Evolutionary conservation across 129 eudicot genomes (phyloP).

Genomic region (Flaveria bidentis): DNA sequence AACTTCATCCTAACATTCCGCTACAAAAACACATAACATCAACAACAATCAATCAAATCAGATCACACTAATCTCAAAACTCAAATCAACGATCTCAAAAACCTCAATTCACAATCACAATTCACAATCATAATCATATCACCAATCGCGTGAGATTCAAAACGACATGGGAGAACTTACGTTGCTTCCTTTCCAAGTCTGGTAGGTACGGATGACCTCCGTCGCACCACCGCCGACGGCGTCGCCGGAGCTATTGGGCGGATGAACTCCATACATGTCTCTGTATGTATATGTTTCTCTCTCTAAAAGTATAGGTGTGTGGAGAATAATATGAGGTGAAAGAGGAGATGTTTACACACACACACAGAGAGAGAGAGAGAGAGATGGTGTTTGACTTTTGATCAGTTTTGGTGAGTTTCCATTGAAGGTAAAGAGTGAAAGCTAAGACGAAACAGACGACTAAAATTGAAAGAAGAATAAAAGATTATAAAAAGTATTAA

Average conservation of each 20-base stretch:
- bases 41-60: not conserved
- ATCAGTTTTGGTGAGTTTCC: conserved; percentile 31
- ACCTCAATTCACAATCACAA: not conserved
- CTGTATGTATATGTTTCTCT: conserved; percentile 20
- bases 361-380: not conserved
- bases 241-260: conserved; percentile 40
- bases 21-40: not conserved
- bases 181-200: conserved; percentile 68
- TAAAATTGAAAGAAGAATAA: not conserved
- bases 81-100: conserved; percentile 9
- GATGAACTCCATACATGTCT: conserved; percentile 60
- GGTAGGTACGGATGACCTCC: conserved; percentile 49
- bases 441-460: not conserved
- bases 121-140: not conserved
- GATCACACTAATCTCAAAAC: not conserved
- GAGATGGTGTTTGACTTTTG: conserved; percentile 35
- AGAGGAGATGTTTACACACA: not conserved
- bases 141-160: not conserved
- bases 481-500: not conserved
- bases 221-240: conserved; percentile 26
- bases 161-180: conserved; percentile 27
- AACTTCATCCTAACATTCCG: not conserved
- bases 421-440: conserved; percentile 25
- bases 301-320: conserved; percentile 25
- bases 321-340: conserved; percentile 24